phyloP scores from a whole-genome alignment of 352 stramenopile species.

The Pythium phragmiticola region DNA sequence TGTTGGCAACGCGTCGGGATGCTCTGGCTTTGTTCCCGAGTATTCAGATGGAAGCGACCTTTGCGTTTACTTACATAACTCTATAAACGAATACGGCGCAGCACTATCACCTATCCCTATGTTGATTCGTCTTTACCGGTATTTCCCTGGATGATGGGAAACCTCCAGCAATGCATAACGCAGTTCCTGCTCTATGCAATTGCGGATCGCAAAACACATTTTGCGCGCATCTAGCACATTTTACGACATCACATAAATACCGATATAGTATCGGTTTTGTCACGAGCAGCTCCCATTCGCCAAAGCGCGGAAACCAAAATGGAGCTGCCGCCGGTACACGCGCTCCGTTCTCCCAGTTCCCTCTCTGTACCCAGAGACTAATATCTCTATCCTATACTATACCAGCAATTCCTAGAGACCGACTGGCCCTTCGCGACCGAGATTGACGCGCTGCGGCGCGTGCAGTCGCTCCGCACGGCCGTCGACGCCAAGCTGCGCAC shows the following conservation, averaged over 20 bases:
- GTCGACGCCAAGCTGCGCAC: slow-evolving; percentile 44
- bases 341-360: background rate
- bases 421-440: slow-evolving; percentile 59
- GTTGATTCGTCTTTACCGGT: background rate
- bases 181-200: background rate
- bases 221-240: background rate
- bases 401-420: slow-evolving; percentile 45
- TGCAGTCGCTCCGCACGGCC: slow-evolving; percentile 38
- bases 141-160: background rate
- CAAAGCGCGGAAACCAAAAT: slow-evolving; percentile 2
- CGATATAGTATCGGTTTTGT: background rate
- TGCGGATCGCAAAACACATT: background rate
- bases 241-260: slow-evolving; percentile 2
- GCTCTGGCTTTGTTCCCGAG: background rate
- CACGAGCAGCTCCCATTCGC: background rate
- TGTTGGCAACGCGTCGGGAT: background rate
- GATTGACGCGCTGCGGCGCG: slow-evolving; percentile 54
- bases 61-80: background rate
- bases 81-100: slow-evolving; percentile 7
- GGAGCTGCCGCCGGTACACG: slow-evolving; percentile 17
- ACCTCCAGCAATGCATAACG: background rate
- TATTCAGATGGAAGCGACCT: slow-evolving; percentile 6
- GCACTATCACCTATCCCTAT: background rate
- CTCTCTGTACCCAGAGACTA: background rate
- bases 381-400: background rate